These are phyloP conservation scores for Takakia lepidozioides DNA, from an alignment of 225 moss, liverwort and hornwort species.

Conservation along the genomic window DNA sequence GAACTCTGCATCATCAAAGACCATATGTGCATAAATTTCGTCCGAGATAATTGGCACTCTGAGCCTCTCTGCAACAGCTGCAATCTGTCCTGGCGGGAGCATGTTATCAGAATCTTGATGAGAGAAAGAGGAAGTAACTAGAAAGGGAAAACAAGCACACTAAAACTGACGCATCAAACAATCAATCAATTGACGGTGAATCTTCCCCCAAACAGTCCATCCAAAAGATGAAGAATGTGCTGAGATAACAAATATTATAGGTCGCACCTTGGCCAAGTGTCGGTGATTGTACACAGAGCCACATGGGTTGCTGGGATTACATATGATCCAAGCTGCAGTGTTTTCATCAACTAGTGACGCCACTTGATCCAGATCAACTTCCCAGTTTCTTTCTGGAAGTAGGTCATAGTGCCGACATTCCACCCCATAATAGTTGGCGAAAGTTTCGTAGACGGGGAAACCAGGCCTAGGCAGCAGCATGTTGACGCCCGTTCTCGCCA, in stretches of 20 bases:
- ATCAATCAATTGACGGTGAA: too few species aligned
- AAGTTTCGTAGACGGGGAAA: conserved; percentile 72
- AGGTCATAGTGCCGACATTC: conserved; percentile 67
- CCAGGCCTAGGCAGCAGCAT: conserved; percentile 82
- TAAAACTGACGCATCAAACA: too few species aligned
- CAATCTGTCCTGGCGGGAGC: conserved; percentile 63
- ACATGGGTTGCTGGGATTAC: conserved; percentile 89
- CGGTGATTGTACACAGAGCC: conserved; percentile 63
- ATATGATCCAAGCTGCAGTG: conserved; percentile 66
- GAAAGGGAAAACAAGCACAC: too few species aligned
- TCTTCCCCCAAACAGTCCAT: too few species aligned
- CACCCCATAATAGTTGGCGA: conserved; percentile 63
- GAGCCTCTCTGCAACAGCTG: conserved; percentile 53
- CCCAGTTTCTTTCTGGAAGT: conserved; percentile 67
- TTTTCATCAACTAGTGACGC: conserved; percentile 43
- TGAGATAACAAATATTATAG: too few species aligned
- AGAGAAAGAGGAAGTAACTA: too few species aligned
- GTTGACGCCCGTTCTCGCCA: conserved; percentile 56
- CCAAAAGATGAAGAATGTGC: too few species aligned
- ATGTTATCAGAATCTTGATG: too few species aligned
- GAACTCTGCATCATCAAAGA: conserved; percentile 50
- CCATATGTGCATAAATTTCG: conserved; percentile 73
- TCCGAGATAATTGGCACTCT: conserved; percentile 76
- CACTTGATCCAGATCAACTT: conserved; percentile 61
- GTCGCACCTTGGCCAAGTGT: conserved; percentile 72